phyloP scores from a whole-genome alignment of 2,329 filamentous ascomycete species.

The Monosporascus sp. region DNA sequence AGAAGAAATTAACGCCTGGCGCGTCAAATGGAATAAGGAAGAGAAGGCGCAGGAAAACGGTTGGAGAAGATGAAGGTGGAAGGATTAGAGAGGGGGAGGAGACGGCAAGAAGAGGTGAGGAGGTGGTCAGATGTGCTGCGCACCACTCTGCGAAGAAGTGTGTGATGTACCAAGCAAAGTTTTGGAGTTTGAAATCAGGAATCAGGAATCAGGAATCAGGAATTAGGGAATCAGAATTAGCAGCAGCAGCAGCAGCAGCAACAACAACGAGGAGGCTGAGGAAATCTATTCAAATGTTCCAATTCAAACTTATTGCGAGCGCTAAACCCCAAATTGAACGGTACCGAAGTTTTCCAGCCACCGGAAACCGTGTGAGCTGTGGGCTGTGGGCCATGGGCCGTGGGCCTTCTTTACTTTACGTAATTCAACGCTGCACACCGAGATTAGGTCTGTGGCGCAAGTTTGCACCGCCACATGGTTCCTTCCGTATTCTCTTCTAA shows the following conservation, averaged over 20 bases:
- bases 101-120: neutral
- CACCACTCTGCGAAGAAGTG: neutral
- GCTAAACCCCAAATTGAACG: too few relatives aligned
- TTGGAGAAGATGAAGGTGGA: neutral
- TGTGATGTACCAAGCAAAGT: neutral
- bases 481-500: too few relatives aligned
- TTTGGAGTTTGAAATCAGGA: neutral
- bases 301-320: too few relatives aligned
- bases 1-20: slow-evolving; percentile 1
- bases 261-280: too few relatives aligned
- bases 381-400: neutral
- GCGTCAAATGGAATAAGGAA: neutral
- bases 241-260: neutral
- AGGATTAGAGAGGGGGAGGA: neutral
- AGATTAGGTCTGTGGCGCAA: neutral
- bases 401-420: neutral
- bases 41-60: neutral
- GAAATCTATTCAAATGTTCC: too few relatives aligned
- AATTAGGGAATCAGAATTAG: neutral
- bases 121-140: neutral
- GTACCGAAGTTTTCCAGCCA: neutral
- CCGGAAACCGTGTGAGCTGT: neutral
- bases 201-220: neutral
- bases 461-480: neutral
- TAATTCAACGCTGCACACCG: neutral